A percentile compares a stretch with the other conserved stretches of the same genome.
phyloP scores from a whole-genome alignment of 768 basidiomycete genomes.

The Infundibulicybe gibba region DNA sequence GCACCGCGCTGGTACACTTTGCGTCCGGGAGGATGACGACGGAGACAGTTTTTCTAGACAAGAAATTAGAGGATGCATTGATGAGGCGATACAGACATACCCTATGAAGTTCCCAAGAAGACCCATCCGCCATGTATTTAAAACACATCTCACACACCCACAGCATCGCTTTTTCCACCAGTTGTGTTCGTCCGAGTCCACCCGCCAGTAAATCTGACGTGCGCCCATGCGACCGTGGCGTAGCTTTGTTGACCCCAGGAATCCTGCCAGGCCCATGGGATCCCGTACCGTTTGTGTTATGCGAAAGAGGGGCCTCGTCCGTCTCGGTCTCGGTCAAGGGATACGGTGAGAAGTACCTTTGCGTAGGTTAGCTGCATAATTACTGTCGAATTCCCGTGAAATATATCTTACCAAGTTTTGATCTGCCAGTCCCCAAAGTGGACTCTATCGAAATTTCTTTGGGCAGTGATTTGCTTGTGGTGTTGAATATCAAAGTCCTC shows the following conservation, averaged over 20 bases:
- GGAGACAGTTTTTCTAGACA: conserved; percentile 60
- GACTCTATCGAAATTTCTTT: conserved; percentile 85
- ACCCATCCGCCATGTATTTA: conserved; percentile 88
- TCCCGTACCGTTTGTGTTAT: conserved; percentile 9
- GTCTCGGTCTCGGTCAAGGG: conserved; percentile 69
- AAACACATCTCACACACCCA: conserved; percentile 95
- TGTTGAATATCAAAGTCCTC: conserved; percentile 69
- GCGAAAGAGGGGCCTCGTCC: conserved; percentile 36
- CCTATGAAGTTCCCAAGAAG: conserved; percentile 66
- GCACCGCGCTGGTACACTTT: conserved; percentile 90
- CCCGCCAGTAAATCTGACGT: conserved; percentile 73
- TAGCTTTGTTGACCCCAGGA: conserved; percentile 45
- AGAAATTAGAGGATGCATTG: background rate
- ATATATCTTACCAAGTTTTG: conserved; percentile 72
- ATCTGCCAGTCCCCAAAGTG: conserved; percentile 85
- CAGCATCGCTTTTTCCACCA: conserved; percentile 50
- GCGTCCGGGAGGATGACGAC: conserved; percentile 76
- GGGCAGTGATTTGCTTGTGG: conserved; percentile 62
- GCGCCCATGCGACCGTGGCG: conserved; percentile 61
- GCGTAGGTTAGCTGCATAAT: too few species aligned
- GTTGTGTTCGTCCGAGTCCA: conserved; percentile 46
- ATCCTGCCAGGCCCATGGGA: conserved; percentile 30
- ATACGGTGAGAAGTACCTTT: conserved; percentile 93
- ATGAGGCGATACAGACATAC: conserved; percentile 28
- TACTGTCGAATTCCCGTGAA: too few species aligned